Conservation (phyloP, 352 stramenopile species). For the Pythium oligandrum region DNA sequence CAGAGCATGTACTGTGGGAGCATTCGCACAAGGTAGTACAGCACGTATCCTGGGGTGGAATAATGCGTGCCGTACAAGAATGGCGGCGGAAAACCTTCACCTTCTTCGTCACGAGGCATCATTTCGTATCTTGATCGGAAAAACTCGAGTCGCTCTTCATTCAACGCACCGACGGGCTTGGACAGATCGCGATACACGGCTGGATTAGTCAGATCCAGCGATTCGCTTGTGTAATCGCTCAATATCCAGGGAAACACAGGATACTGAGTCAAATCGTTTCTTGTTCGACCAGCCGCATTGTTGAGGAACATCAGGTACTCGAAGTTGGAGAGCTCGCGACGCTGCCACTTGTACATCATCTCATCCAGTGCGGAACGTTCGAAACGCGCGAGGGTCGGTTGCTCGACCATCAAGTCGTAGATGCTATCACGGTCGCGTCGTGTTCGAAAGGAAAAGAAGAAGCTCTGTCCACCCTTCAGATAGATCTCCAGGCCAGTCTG, state of each 20-base stretch:
- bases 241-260: conserved; percentile 96
- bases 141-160: conserved; percentile 75
- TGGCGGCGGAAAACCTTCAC: conserved; percentile 75
- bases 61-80: conserved; percentile 97
- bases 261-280: conserved; percentile 91
- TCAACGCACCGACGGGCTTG: conserved; percentile 92
- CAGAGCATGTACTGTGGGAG: conserved; percentile 94
- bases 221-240: conserved; percentile 74
- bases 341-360: conserved; percentile 73
- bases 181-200: conserved; percentile 88
- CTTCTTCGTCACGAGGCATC: conserved; percentile 82
- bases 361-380: conserved; percentile 37
- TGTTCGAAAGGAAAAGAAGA: conserved; percentile 81
- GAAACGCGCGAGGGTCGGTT: conserved; percentile 45
- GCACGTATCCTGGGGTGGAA: conserved; percentile 91
- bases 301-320: conserved; percentile 88
- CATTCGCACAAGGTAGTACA: conserved; percentile 97
- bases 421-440: conserved; percentile 66
- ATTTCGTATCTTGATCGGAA: conserved; percentile 85
- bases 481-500: conserved; percentile 87
- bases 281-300: conserved; percentile 67
- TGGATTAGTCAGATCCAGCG: conserved; percentile 76
- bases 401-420: conserved; percentile 56
- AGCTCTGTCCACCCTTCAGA: conserved; percentile 55
- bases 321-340: conserved; percentile 91